Evolutionary conservation across 352 stramenopile species (phyloP), one percentile per base, ranked within the genome.

Genomic region (Globisporangium barbulae): DNA sequence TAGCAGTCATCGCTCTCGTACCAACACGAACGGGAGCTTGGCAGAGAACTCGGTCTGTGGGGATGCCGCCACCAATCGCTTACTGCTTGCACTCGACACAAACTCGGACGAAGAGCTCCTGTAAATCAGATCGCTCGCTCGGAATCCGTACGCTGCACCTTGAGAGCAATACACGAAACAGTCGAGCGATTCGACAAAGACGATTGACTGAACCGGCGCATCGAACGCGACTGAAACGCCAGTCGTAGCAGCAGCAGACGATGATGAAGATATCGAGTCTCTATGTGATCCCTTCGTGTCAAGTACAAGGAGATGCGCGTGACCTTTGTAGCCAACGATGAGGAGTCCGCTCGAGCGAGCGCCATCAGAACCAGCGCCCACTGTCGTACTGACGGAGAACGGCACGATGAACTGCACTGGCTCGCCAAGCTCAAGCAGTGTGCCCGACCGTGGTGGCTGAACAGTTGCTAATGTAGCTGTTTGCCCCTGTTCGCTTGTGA

Each of bases 91-190:
- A 39, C 19, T n/a, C n/a, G 9, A 13, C 9, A 30, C n/a, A 49
- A 12, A 28, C 2, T 21, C 45, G 19, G 41, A 13, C 7, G n/a
- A 37, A 63, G n/a, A 19, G 47, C 25, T 53, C 44, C 25, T 28
- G 44, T 10, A 15, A 6, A 61, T 22, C 33, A 73, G 1, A n/a
- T 71, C 64, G 4, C 12, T 21, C 4, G 35, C 42, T 39, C 52
- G 69, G 61, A 69, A 75, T 3, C 69, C 70, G 28, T 65, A 83
- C 7, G 53, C 52, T 0, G n/a, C 56, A 9, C 78, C 72, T 25
- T 39, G 63, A 8, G 53, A 66, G 58, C 74, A 78, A 56, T 75
- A 85, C 1, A 83, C 25, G 21, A 83, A 75, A 5, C 45, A 67
- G 30, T 33, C 59, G 1, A 83, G 61, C 21, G 47, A 65, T 15